These are phyloP conservation scores for Talaromyces thailandensis DNA, from an alignment of 495 filamentous ascomycete genomes.

Conservation along the genomic window DNA sequence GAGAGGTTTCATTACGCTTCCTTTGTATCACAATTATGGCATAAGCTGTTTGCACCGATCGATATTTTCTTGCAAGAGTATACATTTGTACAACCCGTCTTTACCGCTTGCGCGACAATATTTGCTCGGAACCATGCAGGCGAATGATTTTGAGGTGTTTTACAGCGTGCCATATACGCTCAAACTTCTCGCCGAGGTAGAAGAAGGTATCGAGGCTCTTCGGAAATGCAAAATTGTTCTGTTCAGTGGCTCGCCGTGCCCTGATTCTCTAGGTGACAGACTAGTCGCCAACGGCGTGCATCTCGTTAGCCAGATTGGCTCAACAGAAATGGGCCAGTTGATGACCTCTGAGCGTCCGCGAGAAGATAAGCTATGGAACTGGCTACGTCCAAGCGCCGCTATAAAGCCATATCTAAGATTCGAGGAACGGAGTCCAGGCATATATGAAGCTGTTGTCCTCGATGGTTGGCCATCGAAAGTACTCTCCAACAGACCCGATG, in stretches of 20 bases:
- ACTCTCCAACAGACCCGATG: slow-evolving; percentile 47
- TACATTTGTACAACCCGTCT: slow-evolving; percentile 35
- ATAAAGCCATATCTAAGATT: slow-evolving; percentile 38
- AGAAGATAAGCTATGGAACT: slow-evolving; percentile 58
- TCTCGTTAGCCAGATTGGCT: slow-evolving; percentile 41
- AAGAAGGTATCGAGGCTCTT: slow-evolving; percentile 28
- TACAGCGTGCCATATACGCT: slow-evolving; percentile 39
- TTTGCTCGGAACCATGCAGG: slow-evolving; percentile 28
- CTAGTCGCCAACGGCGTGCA: slow-evolving; percentile 47
- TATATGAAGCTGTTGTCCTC: slow-evolving; percentile 51
- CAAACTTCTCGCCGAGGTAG: slow-evolving; percentile 36
- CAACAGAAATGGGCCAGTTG: slow-evolving; percentile 48
- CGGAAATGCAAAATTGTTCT: slow-evolving; percentile 33
- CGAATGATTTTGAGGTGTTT: slow-evolving; percentile 29
- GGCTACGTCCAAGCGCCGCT: slow-evolving; percentile 37
- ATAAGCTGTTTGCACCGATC: slow-evolving; percentile 40
- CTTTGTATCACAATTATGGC: slow-evolving; percentile 44
- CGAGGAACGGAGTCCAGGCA: slow-evolving; percentile 41
- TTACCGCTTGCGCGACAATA: slow-evolving; percentile 32
- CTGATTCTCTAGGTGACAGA: slow-evolving; percentile 40
- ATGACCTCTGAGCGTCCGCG: slow-evolving; percentile 40
- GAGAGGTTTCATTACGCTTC: slow-evolving; percentile 41
- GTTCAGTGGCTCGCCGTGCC: slow-evolving; percentile 38
- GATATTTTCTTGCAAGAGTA: slow-evolving; percentile 26
- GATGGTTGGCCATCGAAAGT: slow-evolving; percentile 56